Conservation (phyloP, 768 basidiomycete genomes). For the Boletus sp. region DNA sequence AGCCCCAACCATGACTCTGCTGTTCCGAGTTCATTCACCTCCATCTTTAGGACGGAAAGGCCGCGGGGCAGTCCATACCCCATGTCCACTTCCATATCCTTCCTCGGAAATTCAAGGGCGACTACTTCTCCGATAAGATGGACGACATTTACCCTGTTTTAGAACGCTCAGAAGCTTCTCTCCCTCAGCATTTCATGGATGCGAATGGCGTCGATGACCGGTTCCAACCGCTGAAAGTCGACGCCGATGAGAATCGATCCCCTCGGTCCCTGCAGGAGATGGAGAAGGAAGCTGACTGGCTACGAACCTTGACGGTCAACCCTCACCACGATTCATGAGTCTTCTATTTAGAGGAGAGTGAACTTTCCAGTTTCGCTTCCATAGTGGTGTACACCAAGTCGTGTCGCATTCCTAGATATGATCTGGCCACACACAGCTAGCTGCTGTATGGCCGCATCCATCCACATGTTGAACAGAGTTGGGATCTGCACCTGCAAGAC, state of each 20-base stretch:
- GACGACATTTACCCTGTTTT: constrained; percentile 81
- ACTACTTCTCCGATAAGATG: constrained; percentile 59
- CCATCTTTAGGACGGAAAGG: constrained; percentile 71
- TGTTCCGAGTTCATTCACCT: constrained; percentile 1
- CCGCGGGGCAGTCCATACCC: constrained; percentile 67
- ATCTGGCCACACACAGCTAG: constrained; percentile 36
- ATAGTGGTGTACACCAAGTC: constrained; percentile 2
- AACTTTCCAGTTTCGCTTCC: not conserved
- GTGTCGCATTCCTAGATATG: constrained; percentile 17
- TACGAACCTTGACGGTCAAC: constrained; percentile 51
- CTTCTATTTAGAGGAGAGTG: not conserved
- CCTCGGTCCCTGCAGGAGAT: constrained; percentile 71
- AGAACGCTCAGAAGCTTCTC: constrained; percentile 58
- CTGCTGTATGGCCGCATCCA: constrained; percentile 39
- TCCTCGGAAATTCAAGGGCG: constrained; percentile 72
- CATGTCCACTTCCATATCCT: constrained; percentile 97
- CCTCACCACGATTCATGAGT: not conserved
- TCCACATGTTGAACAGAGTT: constrained; percentile 30
- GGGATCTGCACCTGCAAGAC: constrained; percentile 36
- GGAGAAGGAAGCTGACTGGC: constrained; percentile 74
- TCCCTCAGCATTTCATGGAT: constrained; percentile 40
- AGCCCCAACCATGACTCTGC: constrained; percentile 6
- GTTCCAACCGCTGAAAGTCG: constrained; percentile 49
- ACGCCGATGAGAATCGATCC: constrained; percentile 66
- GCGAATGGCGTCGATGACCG: constrained; percentile 14